Base-by-base conservation (phyloP, 1,139 yeast species). In the Kodamaea fungicola region DNA sequence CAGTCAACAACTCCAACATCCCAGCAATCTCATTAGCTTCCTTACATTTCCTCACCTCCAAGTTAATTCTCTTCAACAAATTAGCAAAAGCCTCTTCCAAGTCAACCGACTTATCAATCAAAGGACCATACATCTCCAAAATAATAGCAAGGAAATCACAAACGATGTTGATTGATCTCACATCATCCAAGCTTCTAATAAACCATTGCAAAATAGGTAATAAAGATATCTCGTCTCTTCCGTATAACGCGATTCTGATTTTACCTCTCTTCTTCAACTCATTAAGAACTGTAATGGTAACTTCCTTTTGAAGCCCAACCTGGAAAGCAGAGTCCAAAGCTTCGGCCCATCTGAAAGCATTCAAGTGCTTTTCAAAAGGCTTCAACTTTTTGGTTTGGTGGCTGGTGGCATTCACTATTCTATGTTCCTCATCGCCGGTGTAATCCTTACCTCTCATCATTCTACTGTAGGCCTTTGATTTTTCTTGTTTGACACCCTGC, bases 381-480 rank as follows among this genome's bases (percentile, higher is more conserved):
- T 83, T 82, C 42, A 87, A 71, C 54, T 85, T 83, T 59, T 80
- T 82, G 13, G 47, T 33, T 42, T 65, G 70, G 42, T 72, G 59
- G 39, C 71, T 62, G 41, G 73, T 67, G 37, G 85, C 83, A 41
- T 75, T 73, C 23, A 88, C 70, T 3, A 86, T 69, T 41, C 80
- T 74, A 54, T 84, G 87, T 58, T 90, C 97, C 46, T 80, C 82
- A 54, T 88, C 96, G 31, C 97, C 97, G 40, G 78, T 76, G 58
- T 89, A 92, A 51, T 89, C 96, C 8, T 89, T 76, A 38, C 97
- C 97, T 52, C 92, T 78, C 76, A 88, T 80, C 85, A 89, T 83
- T 54, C 90, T 76, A 34, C 80, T 78, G 60, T 80, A 86, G 21
- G 77, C 74, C 40, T 67, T 67, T 12, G 76, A 60, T 46, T 72